Percentiles rank a stretch among this genome's conserved stretches.
These are phyloP conservation scores for Letharia lupina DNA, from an alignment of 495 filamentous ascomycete genomes.

Conservation along the genomic window DNA sequence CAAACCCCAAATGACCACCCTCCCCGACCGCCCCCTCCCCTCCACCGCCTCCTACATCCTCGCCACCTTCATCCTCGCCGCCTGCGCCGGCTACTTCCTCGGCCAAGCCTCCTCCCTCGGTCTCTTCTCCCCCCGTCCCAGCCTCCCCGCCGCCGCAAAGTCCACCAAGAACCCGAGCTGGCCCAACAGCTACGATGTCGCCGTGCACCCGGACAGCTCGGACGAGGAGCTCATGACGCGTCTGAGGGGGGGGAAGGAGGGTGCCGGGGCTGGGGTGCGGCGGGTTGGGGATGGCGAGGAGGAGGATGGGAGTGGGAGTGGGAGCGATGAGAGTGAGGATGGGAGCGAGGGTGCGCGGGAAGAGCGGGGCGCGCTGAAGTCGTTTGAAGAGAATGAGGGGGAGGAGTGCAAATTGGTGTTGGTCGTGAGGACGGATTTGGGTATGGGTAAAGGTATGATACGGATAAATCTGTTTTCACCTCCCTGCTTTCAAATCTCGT, in stretches of 20 bases:
- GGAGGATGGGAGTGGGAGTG: constrained; percentile 18
- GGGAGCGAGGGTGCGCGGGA: constrained; percentile 11
- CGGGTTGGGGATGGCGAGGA: constrained; percentile 19
- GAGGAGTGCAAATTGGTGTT: constrained; percentile 95
- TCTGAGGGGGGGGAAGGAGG: constrained; percentile 12
- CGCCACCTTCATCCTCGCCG: constrained; percentile 55
- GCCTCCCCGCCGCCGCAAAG: constrained; percentile 35
- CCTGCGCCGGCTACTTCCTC: constrained; percentile 58
- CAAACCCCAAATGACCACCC: constrained; percentile 5
- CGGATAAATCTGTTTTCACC: too few relatives aligned
- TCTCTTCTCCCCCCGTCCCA: constrained; percentile 32
- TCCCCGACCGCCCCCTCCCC: constrained; percentile 35
- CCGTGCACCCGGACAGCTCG: constrained; percentile 39
- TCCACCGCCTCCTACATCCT: constrained; percentile 47
- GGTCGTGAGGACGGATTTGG: constrained; percentile 84
- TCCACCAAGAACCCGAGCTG: constrained; percentile 27
- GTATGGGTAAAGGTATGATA: constrained; percentile 83
- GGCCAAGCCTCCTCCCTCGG: constrained; percentile 44
- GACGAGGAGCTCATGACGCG: constrained; percentile 33
- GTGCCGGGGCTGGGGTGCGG: background rate
- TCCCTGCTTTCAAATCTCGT: too few relatives aligned
- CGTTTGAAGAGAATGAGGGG: constrained; percentile 38
- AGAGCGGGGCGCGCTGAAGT: constrained; percentile 24
- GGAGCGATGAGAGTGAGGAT: constrained; percentile 31
- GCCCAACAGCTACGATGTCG: constrained; percentile 46